Base-by-base conservation (phyloP, 169 alveolate species). In the Plasmodium cynomolgi region DNA sequence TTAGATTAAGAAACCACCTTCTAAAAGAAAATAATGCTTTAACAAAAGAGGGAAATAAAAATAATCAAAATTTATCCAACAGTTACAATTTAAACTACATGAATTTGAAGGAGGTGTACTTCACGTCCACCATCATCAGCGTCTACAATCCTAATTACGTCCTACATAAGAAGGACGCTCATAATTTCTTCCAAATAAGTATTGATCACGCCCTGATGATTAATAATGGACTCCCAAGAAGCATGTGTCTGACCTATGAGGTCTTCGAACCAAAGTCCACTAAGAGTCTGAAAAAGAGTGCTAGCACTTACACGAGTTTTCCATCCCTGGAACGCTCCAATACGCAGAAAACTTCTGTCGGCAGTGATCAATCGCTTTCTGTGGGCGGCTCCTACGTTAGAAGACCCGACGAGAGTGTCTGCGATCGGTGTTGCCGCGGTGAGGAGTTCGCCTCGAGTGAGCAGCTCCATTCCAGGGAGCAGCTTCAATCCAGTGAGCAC, bases 191-290 rank as follows among this genome's bases (percentile, higher is more conserved):
- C 74, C 94, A 90, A 58, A 90, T 90, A 26, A 81, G 73, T 39
- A 81, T 90, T 34, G 94, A 90, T 23, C 94, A 90, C 74, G 90
- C 81, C n/a, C 29, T 90, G 20, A 90, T 90, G 94, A 90, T 90
- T 71, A 90, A 90, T 81, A 90, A 90, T 81, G 84, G 91, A 0
- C 23, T 90, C 8, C 94, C 94, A 0, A 90, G 73, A 90, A 90
- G 91, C 33, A 90, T 90, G 82, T 81, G 47, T 81, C 33, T 90
- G 20, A 80, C 44, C 26, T 90, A 81, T 81, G 94, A 90, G 83
- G 41, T 90, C 3, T 13, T 62, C 4, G 26, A 81, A 41, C 44
- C 23, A 62, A 50, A 79, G 23, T 41, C 83, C 34, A 81, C 82
- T 68, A 90, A 90, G 77, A 41, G 33, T n/a, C 17, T 33, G 33